Evolutionary conservation across 225 moss, liverwort and hornwort genomes (phyloP).

Genomic region (Lunularia cruciata): DNA sequence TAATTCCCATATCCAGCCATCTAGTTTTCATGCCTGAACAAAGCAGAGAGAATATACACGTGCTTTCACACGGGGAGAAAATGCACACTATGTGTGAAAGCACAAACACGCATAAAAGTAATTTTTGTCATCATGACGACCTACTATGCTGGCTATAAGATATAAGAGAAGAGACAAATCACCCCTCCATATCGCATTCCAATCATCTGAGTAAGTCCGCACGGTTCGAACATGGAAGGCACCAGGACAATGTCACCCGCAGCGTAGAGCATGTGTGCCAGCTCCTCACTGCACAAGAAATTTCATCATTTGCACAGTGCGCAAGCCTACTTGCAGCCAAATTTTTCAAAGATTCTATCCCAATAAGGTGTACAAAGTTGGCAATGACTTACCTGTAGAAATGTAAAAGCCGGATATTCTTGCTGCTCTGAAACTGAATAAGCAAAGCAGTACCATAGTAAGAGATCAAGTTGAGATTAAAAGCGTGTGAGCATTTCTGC

Average conservation of each 20-base stretch:
- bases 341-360: too few relatives aligned
- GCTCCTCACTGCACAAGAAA: slow-evolving; percentile 39
- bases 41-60: too few relatives aligned
- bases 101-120: too few relatives aligned
- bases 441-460: neutral
- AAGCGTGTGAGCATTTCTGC: too few relatives aligned
- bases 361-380: too few relatives aligned
- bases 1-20: too few relatives aligned
- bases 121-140: too few relatives aligned
- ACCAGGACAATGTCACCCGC: slow-evolving; percentile 49
- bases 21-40: too few relatives aligned
- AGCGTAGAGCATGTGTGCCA: slow-evolving; percentile 52
- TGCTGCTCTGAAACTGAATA: slow-evolving; percentile 39
- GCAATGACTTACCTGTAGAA: slow-evolving; percentile 36
- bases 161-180: neutral
- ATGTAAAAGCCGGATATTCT: slow-evolving; percentile 40
- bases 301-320: neutral
- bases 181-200: slow-evolving; percentile 58
- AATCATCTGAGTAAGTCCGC: slow-evolving; percentile 56
- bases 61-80: too few relatives aligned
- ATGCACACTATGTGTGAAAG: too few relatives aligned
- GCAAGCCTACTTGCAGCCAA: too few relatives aligned
- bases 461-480: neutral
- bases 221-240: slow-evolving; percentile 56
- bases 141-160: too few relatives aligned